These are phyloP conservation scores for Trypanosoma mega DNA, from an alignment of 208 protist genomes.

Conservation along the genomic window DNA sequence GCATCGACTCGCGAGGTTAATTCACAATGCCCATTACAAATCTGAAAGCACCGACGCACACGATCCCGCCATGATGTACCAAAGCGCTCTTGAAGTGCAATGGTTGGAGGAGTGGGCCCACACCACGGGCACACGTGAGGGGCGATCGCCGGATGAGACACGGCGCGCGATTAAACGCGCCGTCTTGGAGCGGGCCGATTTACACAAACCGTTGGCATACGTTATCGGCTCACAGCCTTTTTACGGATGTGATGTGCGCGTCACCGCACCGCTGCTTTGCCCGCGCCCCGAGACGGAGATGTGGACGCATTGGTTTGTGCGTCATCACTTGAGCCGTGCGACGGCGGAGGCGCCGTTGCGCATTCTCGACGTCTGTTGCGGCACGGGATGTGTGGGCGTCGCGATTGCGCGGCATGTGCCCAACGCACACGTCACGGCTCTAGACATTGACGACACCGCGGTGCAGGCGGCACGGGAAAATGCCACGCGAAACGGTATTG, in stretches of 20 bases:
- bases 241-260: constrained; percentile 74
- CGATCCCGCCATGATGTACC: constrained; percentile 59
- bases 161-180: constrained; percentile 63
- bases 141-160: constrained; percentile 24
- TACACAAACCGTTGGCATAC: constrained; percentile 86
- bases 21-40: constrained; percentile 64
- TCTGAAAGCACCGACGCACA: constrained; percentile 26
- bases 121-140: constrained; percentile 3
- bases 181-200: constrained; percentile 70
- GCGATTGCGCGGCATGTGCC: constrained; percentile 74
- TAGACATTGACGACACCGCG: constrained; percentile 65
- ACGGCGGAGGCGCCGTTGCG: constrained; percentile 15
- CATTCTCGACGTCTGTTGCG: constrained; percentile 85
- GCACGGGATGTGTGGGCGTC: constrained; percentile 87
- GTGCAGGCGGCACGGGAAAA: constrained; percentile 51
- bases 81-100: constrained; percentile 67
- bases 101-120: constrained; percentile 80
- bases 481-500: constrained; percentile 58
- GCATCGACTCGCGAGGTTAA: constrained; percentile 45
- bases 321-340: constrained; percentile 33
- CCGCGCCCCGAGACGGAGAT: constrained; percentile 86
- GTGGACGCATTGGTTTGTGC: constrained; percentile 84
- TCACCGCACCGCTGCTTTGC: constrained; percentile 70
- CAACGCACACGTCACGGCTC: constrained; percentile 41
- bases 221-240: constrained; percentile 88